Base-by-base conservation (phyloP, 495 filamentous ascomycete genomes). In the Immersiella caudata region DNA sequence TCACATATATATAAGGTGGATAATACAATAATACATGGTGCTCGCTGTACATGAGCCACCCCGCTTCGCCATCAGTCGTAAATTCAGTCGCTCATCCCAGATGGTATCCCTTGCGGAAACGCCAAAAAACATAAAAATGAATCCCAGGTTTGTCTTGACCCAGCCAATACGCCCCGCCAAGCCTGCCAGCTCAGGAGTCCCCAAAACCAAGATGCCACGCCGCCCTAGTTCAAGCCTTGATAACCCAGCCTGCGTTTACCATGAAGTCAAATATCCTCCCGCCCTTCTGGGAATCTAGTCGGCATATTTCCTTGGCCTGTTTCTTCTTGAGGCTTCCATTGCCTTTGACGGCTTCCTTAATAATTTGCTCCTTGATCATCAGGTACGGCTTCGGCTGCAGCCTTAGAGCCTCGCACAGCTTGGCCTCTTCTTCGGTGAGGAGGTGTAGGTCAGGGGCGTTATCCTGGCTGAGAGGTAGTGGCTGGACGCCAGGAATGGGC, bases 341-440 rank as follows among this genome's bases (percentile, higher is more conserved):
- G 60, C 88, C 87, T 77, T 93, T 94, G 80, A 96, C 86, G 0
- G 94, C 91, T 74, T 97, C 93, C 73, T 91, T 92, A 55, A 98
- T 77, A 40, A 97, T 78, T 27, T 89, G 86, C 73, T 97, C 93
- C 78, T 98, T 98, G 77, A 99, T 93, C 70, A 92, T 91, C 36
- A 97, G 74, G 74, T 97, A 99, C 1, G 96, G 92, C 78, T 98
- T 98, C 1, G 95, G 96, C 76, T 92, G 88, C 36, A 98, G 77
- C 33, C 92, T 87, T 6, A 96, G 82, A 57, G 88, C 85, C 68
- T 89, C 89, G 79, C 96, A 98, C 3, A 99, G 79, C 72, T 97
- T 91, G 0, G 84, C 80, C 76, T 98, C 96, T 60, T 95, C 93
- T 6, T 86, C 83, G 0, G 90, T 91, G n/a, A 98, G 79, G 0